These are phyloP conservation scores for Afroboletus lepidellus DNA, from an alignment of 1,284 basidiomycete genomes.

Conservation along the genomic window DNA sequence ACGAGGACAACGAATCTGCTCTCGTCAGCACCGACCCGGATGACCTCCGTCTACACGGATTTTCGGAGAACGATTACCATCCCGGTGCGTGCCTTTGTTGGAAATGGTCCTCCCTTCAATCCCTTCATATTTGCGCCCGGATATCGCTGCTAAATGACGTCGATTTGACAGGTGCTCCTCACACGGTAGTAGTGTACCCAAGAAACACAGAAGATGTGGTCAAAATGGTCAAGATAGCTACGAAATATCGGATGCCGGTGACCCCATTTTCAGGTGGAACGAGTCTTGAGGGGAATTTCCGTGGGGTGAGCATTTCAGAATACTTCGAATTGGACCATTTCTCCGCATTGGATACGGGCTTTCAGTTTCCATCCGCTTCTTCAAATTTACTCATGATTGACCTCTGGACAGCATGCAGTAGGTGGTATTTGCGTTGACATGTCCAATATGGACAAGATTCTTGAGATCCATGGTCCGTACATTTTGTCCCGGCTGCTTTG, in stretches of 20 bases:
- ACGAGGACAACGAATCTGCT: slow-evolving; percentile 11
- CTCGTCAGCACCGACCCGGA: slow-evolving; percentile 55
- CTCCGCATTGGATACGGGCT: not conserved
- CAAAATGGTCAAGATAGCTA: slow-evolving; percentile 63
- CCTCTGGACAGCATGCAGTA: slow-evolving; percentile 39
- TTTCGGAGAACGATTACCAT: slow-evolving; percentile 57
- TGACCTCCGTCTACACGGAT: slow-evolving; percentile 56
- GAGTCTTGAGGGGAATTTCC: slow-evolving; percentile 63
- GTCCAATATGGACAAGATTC: slow-evolving; percentile 62
- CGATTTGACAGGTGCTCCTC: slow-evolving; percentile 38
- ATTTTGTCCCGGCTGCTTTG: not conserved
- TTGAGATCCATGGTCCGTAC: slow-evolving; percentile 45
- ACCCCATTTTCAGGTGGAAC: slow-evolving; percentile 72
- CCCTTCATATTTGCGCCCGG: not conserved
- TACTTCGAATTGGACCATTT: too few relatives aligned
- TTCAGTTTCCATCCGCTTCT: not conserved
- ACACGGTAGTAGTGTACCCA: slow-evolving; percentile 56
- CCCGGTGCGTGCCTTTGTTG: slow-evolving; percentile 42
- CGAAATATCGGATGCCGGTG: slow-evolving; percentile 68
- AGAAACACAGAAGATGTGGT: slow-evolving; percentile 67
- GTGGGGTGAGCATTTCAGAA: slow-evolving; percentile 51
- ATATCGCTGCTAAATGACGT: not conserved
- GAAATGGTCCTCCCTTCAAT: not conserved
- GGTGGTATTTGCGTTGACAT: slow-evolving; percentile 75
- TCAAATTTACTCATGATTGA: slow-evolving; percentile 7